Base-by-base conservation (phyloP, 2,329 filamentous ascomycete genomes). In the Blastomyces parvus region DNA sequence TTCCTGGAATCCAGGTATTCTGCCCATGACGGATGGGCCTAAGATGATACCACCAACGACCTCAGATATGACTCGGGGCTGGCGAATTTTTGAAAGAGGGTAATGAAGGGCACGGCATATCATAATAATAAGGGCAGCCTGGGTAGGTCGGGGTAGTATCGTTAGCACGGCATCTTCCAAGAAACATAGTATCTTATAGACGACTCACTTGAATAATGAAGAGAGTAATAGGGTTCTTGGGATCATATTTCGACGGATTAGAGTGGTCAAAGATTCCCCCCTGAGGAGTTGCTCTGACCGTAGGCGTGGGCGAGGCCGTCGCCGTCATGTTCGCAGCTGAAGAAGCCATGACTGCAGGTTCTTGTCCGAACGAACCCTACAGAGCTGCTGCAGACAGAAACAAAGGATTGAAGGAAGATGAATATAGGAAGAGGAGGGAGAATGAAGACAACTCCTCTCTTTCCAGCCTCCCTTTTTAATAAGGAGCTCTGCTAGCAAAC, bases 1-100 rank as follows among this genome's bases (percentile, higher is more conserved):
- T 2, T 80, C 76, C 60, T 84, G 81, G 77, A 96, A 96, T 48
- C 87, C 86, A 0, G 90, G 90, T 27, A 96, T 91, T 61, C 88
- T 86, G 71, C 91, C 91, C 85, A 96, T 88, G 27, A 95, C 88
- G 0, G 91, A 94, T 1, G 91, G 91, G 3, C 91, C 91, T 0
- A 96, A 82, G 46, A 96, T 75, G 70, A 94, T 90, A 61, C 89
- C 90, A n/a, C 88, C 89, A 62, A 93, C 85, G 64, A 94, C 89
- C 77, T 94, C 90, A 59, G 89, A 88, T 69, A 94, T 92, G 68
- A 94, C 90, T 57, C 88, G 85, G 66, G 90, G 90, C 72, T 94
- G 90, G 63, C 88, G 86, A 59, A 94, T 81, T 70, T 86, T 87
- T 68, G 87, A 87, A 5, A 93, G 82, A 11, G 89, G 90, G 78